These are phyloP conservation scores for Fusarium nygamai DNA, from an alignment of 2,329 filamentous ascomycete species.

Conservation along the genomic window DNA sequence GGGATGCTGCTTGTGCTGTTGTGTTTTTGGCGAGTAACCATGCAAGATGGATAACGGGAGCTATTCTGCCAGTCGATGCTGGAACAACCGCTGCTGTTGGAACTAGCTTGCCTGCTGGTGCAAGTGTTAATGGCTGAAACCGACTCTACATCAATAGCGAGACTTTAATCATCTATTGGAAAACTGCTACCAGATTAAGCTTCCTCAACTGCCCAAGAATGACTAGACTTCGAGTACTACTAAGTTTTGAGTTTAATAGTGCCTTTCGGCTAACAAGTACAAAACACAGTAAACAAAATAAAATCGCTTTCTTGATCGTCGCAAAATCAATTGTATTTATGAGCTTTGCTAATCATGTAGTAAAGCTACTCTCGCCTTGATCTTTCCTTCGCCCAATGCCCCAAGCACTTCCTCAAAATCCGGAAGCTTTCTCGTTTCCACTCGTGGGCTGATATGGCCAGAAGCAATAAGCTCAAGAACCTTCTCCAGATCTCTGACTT, in stretches of 20 bases:
- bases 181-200: rapidly evolving
- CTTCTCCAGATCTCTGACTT: constrained; percentile 50
- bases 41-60: constrained; percentile 56
- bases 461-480: constrained; percentile 38
- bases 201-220: background rate
- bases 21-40: constrained; percentile 53
- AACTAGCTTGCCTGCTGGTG: constrained; percentile 33
- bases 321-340: background rate
- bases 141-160: rapidly evolving
- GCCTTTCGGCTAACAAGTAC: rapidly evolving
- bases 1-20: constrained; percentile 55
- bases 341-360: background rate
- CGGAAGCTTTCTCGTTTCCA: constrained; percentile 15
- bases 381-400: constrained; percentile 4
- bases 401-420: constrained; percentile 25
- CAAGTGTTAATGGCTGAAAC: constrained; percentile 41
- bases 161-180: background rate
- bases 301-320: rapidly evolving
- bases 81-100: constrained; percentile 48
- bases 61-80: constrained; percentile 54
- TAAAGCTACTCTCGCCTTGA: constrained; percentile 11
- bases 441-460: constrained; percentile 16
- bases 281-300: rapidly evolving
- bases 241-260: background rate
- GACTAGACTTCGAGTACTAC: background rate